A percentile compares a stretch with the other conserved stretches of the same genome.
These are phyloP conservation scores for Russula olivacea DNA, from an alignment of 768 basidiomycete species.

Conservation along the genomic window DNA sequence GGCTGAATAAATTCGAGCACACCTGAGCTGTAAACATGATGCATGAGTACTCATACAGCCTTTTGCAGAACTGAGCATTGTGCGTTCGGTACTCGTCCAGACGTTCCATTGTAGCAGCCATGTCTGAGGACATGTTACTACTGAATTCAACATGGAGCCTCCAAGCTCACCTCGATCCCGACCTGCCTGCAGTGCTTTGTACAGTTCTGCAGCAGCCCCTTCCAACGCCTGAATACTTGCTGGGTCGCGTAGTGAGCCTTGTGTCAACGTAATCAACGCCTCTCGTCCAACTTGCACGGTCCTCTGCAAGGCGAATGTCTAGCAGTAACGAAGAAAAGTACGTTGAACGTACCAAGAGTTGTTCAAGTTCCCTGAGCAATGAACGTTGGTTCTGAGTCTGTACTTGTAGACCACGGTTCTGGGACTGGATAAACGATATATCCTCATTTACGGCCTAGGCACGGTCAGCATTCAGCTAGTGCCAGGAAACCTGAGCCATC, in stretches of 20 bases:
- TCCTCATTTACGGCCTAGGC: constrained; percentile 87
- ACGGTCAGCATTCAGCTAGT: constrained; percentile 12
- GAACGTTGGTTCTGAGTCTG: constrained; percentile 94
- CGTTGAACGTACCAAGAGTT: constrained; percentile 55
- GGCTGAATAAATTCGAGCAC: constrained; percentile 24
- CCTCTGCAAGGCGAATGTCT: constrained; percentile 46
- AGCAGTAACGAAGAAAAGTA: background rate
- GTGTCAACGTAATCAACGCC: constrained; percentile 68
- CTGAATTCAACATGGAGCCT: background rate
- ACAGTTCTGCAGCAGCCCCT: constrained; percentile 78
- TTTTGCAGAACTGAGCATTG: constrained; percentile 89
- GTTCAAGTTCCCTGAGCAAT: constrained; percentile 78
- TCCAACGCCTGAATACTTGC: constrained; percentile 74
- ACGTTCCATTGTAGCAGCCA: constrained; percentile 96
- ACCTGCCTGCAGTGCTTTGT: constrained; percentile 89
- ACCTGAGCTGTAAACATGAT: constrained; percentile 93
- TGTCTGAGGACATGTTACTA: constrained; percentile 45
- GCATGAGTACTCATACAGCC: constrained; percentile 80
- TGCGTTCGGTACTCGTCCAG: constrained; percentile 86
- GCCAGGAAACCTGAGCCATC: background rate
- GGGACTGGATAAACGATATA: constrained; percentile 91
- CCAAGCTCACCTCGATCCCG: constrained; percentile 69
- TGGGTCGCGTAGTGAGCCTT: constrained; percentile 82
- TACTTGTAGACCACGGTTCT: constrained; percentile 94
- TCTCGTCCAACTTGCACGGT: constrained; percentile 89